Evolutionary conservation across 495 filamentous ascomycete species (phyloP).

Genomic region (Arthonia radiata): DNA sequence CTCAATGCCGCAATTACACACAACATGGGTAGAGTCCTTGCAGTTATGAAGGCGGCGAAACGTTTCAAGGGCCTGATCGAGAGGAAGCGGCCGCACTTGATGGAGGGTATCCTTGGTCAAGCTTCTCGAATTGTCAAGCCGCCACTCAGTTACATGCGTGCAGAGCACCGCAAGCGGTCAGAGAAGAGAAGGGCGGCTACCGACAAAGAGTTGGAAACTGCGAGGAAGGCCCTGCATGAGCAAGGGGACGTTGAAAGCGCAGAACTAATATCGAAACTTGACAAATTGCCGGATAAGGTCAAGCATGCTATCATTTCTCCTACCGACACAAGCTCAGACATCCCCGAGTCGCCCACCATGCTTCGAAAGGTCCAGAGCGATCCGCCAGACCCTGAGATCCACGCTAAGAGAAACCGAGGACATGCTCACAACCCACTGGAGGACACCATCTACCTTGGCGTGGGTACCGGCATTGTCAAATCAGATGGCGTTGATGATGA

Average conservation of each 20-base stretch:
- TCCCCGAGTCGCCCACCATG: constrained; percentile 4
- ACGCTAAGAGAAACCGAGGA: constrained; percentile 24
- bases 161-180: too few species aligned
- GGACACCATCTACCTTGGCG: constrained; percentile 42
- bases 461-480: constrained; percentile 35
- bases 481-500: constrained; percentile 9
- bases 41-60: constrained; percentile 75
- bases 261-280: constrained; percentile 7
- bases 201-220: too few species aligned
- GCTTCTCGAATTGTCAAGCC: constrained; percentile 31
- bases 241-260: too few species aligned
- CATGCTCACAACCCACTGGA: constrained; percentile 40
- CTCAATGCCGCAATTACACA: constrained; percentile 73
- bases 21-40: constrained; percentile 60
- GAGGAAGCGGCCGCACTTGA: constrained; percentile 19
- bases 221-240: too few species aligned
- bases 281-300: constrained; percentile 9
- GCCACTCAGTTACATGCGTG: too few species aligned
- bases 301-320: constrained; percentile 15
- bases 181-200: too few species aligned
- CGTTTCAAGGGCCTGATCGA: constrained; percentile 47
- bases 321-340: constrained; percentile 12
- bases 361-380: constrained; percentile 6
- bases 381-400: constrained; percentile 3
- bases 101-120: constrained; percentile 31